Base-by-base conservation (phyloP, 2,329 filamentous ascomycete genomes). In the Pleomassaria siparia region DNA sequence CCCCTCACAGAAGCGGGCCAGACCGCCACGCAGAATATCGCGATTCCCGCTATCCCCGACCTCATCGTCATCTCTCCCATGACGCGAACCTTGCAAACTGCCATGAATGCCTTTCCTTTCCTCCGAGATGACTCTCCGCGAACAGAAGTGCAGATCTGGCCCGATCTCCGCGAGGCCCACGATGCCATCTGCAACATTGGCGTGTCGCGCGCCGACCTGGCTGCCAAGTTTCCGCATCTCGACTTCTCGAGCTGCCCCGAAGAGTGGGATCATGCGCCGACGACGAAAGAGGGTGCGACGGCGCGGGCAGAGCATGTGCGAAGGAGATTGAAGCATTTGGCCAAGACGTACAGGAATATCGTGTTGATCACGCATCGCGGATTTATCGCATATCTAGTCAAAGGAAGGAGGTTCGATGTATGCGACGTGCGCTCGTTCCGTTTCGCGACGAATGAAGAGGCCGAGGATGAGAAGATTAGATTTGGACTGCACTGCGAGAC, bases 1-100 rank as follows among this genome's bases (percentile, higher is more conserved):
- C 55, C 60, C 8, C 33, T 61, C n/a, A 62, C 55, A 11, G 40
- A 50, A 35, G 15, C 46, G 6, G 55, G 59, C 3, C 41, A 54
- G 2, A 24, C 35, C 13, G 44, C 45, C 7, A 57, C 55, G 8
- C 51, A 51, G 36, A 29, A 37, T 11, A 52, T 56, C 21, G 43
- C 44, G 8, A 40, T 56, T 7, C 7, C 47, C 3, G 7, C 37
- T 0, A 29, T 6, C 6, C 58, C 59, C 18, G 52, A 61, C 21
- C 30, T 63, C 3, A 50, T 63, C 41, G 36, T 63, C 37, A 53
- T 63, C 22, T 63, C 59, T 5, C 56, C 58, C 22, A 59, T 61
- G 52, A 61, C 52, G 10, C 53, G 59, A n/a, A 58, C 58, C 3
- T 50, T 63, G 12, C 50, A 63, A 33, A 61, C 59, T 1, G 59